These are phyloP conservation scores for Arxiozyma telluris DNA, from an alignment of 1,139 yeast genomes.

Conservation along the genomic window DNA sequence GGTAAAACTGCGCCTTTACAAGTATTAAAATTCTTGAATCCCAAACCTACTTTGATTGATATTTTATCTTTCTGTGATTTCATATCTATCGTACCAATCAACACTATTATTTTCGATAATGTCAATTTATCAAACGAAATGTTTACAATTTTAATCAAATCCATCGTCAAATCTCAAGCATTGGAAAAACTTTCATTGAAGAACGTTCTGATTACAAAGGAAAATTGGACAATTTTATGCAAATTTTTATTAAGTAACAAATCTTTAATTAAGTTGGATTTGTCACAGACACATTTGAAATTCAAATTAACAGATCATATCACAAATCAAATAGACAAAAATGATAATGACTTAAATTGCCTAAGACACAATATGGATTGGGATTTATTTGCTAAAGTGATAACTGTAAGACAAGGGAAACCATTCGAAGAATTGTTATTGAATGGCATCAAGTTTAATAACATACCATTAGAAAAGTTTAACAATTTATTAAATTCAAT, in stretches of 20 bases:
- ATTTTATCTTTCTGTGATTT: conserved; percentile 82
- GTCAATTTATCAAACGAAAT: conserved; percentile 72
- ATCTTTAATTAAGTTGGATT: conserved; percentile 57
- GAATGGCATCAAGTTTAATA: conserved; percentile 60
- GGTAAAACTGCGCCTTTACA: conserved; percentile 68
- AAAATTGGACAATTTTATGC: conserved; percentile 71
- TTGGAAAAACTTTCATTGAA: conserved; percentile 68
- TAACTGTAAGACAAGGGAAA: conserved; percentile 50
- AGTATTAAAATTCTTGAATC: conserved; percentile 70
- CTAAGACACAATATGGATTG: conserved; percentile 66
- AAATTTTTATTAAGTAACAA: conserved; percentile 55
- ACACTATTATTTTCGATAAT: conserved; percentile 72
- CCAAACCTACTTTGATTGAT: conserved; percentile 85
- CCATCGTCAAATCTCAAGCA: conserved; percentile 47
- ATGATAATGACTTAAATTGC: conserved; percentile 2
- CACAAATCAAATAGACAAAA: conserved; percentile 25
- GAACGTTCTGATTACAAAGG: conserved; percentile 62
- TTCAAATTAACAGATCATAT: conserved; percentile 45
- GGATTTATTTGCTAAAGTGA: conserved; percentile 56
- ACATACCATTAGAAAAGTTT: conserved; percentile 40
- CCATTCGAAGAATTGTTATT: conserved; percentile 67
- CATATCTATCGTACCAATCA: conserved; percentile 72
- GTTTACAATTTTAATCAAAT: conserved; percentile 59
- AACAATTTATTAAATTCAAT: conserved; percentile 38
- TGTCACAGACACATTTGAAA: conserved; percentile 55